These are phyloP conservation scores for Rutidosis leptorrhynchoides DNA, from an alignment of 129 eudicot species.

Conservation along the genomic window DNA sequence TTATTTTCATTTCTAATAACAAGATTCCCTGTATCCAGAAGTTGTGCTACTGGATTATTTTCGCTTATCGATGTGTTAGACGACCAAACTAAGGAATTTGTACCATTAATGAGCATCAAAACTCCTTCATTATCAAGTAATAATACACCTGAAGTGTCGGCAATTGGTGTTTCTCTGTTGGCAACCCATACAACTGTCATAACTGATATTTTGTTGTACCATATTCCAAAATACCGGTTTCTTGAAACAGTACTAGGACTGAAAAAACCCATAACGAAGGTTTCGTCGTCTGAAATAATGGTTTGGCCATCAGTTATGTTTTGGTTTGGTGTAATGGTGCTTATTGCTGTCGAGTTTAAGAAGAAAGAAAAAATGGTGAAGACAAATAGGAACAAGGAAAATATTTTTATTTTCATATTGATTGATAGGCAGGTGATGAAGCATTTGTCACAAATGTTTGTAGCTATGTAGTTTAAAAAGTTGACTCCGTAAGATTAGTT, in stretches of 20 bases:
- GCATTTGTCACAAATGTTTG: conserved; percentile 9
- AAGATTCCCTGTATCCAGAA: conserved; percentile 59
- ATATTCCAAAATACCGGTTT: conserved; percentile 52
- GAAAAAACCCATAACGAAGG: conserved; percentile 55
- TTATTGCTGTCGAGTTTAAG: conserved; percentile 22
- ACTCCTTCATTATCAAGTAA: conserved; percentile 29
- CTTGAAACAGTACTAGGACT: conserved; percentile 30
- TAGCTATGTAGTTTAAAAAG: conserved; percentile 30
- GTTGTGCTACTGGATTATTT: conserved; percentile 38
- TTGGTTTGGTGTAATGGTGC: conserved; percentile 37
- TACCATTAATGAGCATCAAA: conserved; percentile 32
- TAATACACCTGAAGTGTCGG: conserved; percentile 34
- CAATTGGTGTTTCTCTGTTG: conserved; percentile 44
- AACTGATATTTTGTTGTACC: conserved; percentile 48
- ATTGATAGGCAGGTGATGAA: not conserved
- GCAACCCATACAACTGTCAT: conserved; percentile 58
- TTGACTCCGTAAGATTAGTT: conserved; percentile 19
- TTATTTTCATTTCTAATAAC: conserved; percentile 27
- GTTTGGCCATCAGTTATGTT: conserved; percentile 32
- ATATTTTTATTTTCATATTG: not conserved
- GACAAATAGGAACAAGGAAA: conserved; percentile 19
- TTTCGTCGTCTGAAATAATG: conserved; percentile 42
- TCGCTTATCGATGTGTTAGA: conserved; percentile 30
- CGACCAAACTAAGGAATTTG: conserved; percentile 41
- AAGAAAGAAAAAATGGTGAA: conserved; percentile 20